phyloP scores from a whole-genome alignment of 768 basidiomycete genomes.

The Leccinellum luteum region DNA sequence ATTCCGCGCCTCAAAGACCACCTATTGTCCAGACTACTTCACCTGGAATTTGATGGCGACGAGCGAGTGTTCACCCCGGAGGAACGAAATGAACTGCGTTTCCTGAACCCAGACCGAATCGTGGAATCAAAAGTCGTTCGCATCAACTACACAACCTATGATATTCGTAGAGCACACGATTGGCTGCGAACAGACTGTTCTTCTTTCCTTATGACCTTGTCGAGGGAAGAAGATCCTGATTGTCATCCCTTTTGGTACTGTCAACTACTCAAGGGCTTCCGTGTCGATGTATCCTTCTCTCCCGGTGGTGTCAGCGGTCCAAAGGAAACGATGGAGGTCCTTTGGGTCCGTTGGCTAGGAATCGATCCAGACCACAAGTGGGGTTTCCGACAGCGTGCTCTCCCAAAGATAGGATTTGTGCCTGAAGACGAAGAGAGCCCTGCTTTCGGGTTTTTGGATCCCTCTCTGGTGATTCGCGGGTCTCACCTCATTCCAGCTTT shows the following conservation, averaged over 20 bases:
- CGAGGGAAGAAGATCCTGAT: neutral
- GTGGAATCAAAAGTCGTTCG: neutral
- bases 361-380: neutral
- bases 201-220: neutral
- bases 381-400: neutral
- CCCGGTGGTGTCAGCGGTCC: neutral
- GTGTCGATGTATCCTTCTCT: neutral
- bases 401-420: neutral
- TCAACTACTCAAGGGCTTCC: neutral
- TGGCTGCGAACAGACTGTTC: neutral
- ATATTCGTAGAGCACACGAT: neutral
- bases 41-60: neutral
- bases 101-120: neutral
- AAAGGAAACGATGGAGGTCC: neutral
- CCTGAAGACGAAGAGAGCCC: neutral
- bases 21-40: neutral
- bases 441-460: no score
- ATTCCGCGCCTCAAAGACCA: neutral
- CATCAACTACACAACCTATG: conserved; percentile 5
- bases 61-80: neutral
- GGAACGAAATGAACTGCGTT: neutral
- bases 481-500: no score
- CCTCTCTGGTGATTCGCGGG: no score
- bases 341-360: conserved; percentile 3
- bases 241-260: conserved; percentile 3